Conservation (phyloP, 2,329 filamentous ascomycete genomes). For the Pseudogymnoascus sp. region DNA sequence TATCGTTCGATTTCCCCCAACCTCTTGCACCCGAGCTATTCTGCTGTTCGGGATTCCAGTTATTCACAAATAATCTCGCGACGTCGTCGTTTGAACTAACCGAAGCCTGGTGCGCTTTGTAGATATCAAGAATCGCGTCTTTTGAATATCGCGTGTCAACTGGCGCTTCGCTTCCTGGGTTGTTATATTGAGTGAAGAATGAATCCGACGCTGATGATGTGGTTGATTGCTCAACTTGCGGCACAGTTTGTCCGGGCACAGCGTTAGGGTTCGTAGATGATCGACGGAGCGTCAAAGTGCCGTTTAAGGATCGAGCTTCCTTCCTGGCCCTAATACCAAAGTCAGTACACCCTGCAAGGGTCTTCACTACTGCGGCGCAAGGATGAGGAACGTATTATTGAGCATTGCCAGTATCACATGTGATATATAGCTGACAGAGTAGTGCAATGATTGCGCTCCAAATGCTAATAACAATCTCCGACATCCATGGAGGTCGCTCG, state of each 20-base stretch:
- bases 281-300: conserved; percentile 57
- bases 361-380: not conserved
- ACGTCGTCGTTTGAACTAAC: conserved; percentile 49
- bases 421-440: not conserved
- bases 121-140: conserved; percentile 65
- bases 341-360: not conserved
- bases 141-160: conserved; percentile 29
- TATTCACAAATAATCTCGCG: conserved; percentile 60
- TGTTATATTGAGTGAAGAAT: conserved; percentile 24
- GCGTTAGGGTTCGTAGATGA: conserved; percentile 49
- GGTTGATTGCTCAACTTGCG: conserved; percentile 2
- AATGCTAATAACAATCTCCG: not conserved
- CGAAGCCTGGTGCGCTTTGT: conserved; percentile 45
- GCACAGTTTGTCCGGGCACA: conserved; percentile 27
- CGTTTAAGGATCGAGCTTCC: conserved; percentile 51
- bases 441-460: not conserved
- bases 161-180: conserved; percentile 36
- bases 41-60: conserved; percentile 69
- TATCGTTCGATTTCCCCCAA: conserved; percentile 73
- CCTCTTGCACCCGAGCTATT: conserved; percentile 53
- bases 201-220: conserved; percentile 17
- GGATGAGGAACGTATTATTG: conserved; percentile 7
- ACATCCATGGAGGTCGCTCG: not conserved
- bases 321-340: conserved; percentile 44
- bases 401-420: not conserved